A percentile compares a stretch with the other conserved stretches of the same genome.
These are phyloP conservation scores for Marchantia paleacea DNA, from an alignment of 225 moss, liverwort and hornwort genomes.

Conservation along the genomic window DNA sequence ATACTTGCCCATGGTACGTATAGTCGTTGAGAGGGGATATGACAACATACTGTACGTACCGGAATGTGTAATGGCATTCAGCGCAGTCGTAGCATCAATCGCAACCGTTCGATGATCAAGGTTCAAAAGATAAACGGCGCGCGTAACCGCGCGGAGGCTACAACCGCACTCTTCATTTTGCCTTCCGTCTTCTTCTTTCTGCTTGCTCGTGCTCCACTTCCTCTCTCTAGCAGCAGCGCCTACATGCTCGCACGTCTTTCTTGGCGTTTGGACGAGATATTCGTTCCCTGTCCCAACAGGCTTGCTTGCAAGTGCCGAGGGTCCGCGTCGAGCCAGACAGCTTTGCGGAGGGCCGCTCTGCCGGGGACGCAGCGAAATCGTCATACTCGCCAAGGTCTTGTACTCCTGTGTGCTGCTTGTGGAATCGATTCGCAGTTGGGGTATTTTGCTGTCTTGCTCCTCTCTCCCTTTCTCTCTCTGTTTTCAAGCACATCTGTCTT, in stretches of 20 bases:
- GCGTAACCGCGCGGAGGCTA: constrained; percentile 7
- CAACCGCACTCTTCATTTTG: not conserved
- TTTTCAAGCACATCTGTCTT: not conserved
- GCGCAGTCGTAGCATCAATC: not conserved
- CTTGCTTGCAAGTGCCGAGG: no score
- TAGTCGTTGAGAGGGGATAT: not conserved
- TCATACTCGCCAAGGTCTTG: not conserved
- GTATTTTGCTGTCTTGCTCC: not conserved
- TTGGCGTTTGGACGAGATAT: constrained; percentile 4
- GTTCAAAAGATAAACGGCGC: not conserved
- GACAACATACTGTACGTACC: not conserved
- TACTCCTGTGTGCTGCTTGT: not conserved
- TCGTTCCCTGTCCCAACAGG: not conserved
- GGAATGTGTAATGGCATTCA: not conserved
- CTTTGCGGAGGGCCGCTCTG: not conserved
- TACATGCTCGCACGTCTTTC: not conserved
- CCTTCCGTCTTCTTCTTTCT: not conserved
- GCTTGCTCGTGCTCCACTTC: not conserved
- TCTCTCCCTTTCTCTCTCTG: not conserved
- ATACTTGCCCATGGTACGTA: no score
- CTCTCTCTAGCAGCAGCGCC: not conserved
- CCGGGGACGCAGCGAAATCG: not conserved
- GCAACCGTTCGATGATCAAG: not conserved
- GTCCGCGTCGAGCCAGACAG: not conserved
- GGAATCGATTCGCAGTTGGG: not conserved